These are phyloP conservation scores for Micromonas pusilla DNA, from an alignment of 139 green algal species.

Conservation along the genomic window DNA sequence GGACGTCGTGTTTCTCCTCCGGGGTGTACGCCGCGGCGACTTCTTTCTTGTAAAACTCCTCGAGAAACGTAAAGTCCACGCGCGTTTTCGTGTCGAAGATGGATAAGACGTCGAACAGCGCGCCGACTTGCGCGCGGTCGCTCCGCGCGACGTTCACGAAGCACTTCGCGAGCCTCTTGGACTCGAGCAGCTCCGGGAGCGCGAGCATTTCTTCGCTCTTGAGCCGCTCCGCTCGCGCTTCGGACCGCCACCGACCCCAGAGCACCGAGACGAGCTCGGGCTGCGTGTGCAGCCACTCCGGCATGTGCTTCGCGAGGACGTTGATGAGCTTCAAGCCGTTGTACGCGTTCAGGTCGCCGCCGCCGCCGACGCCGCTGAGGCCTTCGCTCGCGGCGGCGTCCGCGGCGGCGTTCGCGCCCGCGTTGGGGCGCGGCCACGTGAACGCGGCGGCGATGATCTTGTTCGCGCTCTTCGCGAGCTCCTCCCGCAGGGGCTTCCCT, in stretches of 20 bases:
- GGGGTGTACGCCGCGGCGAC: slow-evolving; percentile 48
- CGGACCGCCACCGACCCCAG: not conserved
- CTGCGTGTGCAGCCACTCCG: slow-evolving; percentile 36
- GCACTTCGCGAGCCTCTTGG: slow-evolving; percentile 69
- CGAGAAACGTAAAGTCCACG: slow-evolving; percentile 78
- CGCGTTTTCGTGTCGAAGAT: slow-evolving; percentile 48
- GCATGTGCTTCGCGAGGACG: slow-evolving; percentile 61
- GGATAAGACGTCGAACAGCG: slow-evolving; percentile 77
- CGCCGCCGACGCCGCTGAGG: not conserved
- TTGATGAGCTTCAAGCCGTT: slow-evolving; percentile 71
- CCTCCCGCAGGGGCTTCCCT: slow-evolving; percentile 61
- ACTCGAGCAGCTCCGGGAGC: slow-evolving; percentile 60
- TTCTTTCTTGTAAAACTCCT: slow-evolving; percentile 51
- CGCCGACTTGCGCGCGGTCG: slow-evolving; percentile 52
- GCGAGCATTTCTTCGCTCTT: slow-evolving; percentile 20
- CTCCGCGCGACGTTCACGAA: slow-evolving; percentile 63
- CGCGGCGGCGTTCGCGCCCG: not conserved
- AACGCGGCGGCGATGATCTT: slow-evolving; percentile 40
- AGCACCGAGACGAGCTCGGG: not conserved
- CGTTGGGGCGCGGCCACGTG: not conserved
- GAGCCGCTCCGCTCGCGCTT: not conserved
- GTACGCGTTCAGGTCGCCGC: slow-evolving; percentile 8
- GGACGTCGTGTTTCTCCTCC: slow-evolving; percentile 38
- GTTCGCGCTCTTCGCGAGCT: slow-evolving; percentile 48
- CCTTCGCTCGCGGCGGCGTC: no score